Percentiles rank a stretch among this genome's conserved stretches.
Evolutionary conservation across 2,329 filamentous ascomycete genomes (phyloP).

Genomic region (Chaetomium strumarium): DNA sequence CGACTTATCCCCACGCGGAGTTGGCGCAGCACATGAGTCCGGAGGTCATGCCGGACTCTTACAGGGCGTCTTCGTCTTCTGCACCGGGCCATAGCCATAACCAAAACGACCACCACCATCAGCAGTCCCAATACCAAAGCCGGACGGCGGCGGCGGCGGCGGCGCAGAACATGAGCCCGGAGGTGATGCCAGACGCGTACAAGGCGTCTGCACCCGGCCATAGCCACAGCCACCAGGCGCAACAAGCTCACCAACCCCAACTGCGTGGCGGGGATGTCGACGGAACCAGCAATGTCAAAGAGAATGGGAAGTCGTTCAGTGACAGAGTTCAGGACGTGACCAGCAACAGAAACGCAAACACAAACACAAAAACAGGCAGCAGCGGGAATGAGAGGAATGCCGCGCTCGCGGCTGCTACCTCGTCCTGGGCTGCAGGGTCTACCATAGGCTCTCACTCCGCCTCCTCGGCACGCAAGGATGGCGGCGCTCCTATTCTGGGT

Average conservation of each 20-base stretch:
- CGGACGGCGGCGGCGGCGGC: too few species aligned
- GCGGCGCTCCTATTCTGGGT: neutral
- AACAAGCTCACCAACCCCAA: neutral
- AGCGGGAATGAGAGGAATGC: neutral
- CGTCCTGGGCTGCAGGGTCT: constrained; percentile 14
- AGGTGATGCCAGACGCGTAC: constrained; percentile 13
- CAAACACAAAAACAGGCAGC: too few species aligned
- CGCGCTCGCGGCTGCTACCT: constrained; percentile 18
- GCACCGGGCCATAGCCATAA: neutral
- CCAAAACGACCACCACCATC: neutral
- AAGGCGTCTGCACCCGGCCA: neutral
- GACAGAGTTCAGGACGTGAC: neutral
- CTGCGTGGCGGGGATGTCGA: too few species aligned
- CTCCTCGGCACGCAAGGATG: neutral
- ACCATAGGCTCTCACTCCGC: neutral
- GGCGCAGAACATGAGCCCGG: constrained; percentile 14
- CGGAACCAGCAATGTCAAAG: too few species aligned
- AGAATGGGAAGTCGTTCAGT: too few species aligned
- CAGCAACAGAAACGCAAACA: neutral
- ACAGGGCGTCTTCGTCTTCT: constrained; percentile 5
- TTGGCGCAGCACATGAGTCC: constrained; percentile 17
- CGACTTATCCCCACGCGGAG: constrained; percentile 8
- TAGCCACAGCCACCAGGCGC: neutral
- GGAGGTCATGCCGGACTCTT: constrained; percentile 14
- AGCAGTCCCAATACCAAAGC: neutral